A percentile compares a stretch with the other conserved stretches of the same genome.
phyloP scores from a whole-genome alignment of 768 basidiomycete species.

The Arthromyces matolae region DNA sequence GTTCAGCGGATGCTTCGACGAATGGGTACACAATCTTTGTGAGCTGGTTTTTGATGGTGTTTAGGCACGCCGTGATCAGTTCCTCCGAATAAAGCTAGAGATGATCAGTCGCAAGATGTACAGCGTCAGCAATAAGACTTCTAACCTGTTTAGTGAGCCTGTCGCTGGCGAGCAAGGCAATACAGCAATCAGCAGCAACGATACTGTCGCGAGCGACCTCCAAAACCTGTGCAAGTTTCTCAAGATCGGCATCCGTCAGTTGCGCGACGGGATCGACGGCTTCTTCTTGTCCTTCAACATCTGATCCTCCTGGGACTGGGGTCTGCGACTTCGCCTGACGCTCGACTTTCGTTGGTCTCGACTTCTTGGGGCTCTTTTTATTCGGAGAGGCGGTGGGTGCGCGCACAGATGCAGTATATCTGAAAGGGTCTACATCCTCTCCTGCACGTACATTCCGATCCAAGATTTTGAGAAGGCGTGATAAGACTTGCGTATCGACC shows the following conservation, averaged over 20 bases:
- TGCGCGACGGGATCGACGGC: constrained; percentile 18
- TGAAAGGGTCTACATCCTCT: constrained; percentile 75
- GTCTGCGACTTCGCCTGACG: constrained; percentile 43
- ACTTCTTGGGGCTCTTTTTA: constrained; percentile 45
- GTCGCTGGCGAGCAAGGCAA: constrained; percentile 75
- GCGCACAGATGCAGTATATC: constrained; percentile 21
- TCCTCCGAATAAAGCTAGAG: constrained; percentile 90
- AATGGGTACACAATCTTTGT: constrained; percentile 81
- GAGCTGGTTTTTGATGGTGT: constrained; percentile 75
- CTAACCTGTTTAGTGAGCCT: constrained; percentile 81
- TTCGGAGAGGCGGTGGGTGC: constrained; percentile 38
- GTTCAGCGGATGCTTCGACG: constrained; percentile 61
- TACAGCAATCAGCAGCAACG: constrained; percentile 78
- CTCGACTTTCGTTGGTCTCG: constrained; percentile 35
- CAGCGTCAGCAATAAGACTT: background rate
- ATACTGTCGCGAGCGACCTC: constrained; percentile 70
- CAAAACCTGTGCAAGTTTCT: constrained; percentile 46
- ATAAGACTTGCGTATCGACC: constrained; percentile 59
- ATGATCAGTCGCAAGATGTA: background rate
- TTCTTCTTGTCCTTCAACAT: constrained; percentile 26
- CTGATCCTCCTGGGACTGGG: constrained; percentile 29
- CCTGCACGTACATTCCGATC: constrained; percentile 76
- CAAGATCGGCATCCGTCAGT: constrained; percentile 46
- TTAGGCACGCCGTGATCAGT: constrained; percentile 75
- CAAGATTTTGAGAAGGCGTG: constrained; percentile 69